Conservation (phyloP, 1,284 basidiomycete species). For the Moesziomyces sp. region DNA sequence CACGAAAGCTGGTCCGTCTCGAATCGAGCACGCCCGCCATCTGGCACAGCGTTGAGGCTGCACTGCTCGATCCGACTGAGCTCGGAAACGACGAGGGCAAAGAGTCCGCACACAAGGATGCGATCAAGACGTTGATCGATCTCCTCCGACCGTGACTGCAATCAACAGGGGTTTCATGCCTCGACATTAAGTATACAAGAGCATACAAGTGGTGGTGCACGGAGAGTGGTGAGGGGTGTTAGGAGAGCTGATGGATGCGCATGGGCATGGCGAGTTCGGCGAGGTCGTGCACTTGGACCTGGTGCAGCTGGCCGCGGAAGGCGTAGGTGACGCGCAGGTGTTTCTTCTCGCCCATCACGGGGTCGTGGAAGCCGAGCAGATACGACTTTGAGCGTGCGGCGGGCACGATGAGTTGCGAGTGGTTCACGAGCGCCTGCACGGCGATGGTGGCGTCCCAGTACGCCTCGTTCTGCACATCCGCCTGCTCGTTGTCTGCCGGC, state of each 20-base stretch:
- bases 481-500: background rate
- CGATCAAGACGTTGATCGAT: background rate
- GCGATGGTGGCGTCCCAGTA: constrained; percentile 81
- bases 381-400: constrained; percentile 76
- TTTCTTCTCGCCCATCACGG: constrained; percentile 77
- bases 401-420: constrained; percentile 82
- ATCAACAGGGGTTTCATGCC: too few relatives aligned
- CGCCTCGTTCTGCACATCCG: constrained; percentile 62
- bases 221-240: background rate
- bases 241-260: constrained; percentile 44
- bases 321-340: constrained; percentile 77
- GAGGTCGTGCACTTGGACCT: constrained; percentile 79
- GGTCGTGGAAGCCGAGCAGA: constrained; percentile 81
- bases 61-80: background rate
- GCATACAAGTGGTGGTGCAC: background rate
- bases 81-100: background rate
- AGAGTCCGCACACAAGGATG: background rate
- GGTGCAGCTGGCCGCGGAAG: constrained; percentile 80
- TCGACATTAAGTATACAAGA: too few relatives aligned
- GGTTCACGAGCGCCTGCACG: constrained; percentile 82
- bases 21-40: background rate
- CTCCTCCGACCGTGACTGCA: background rate
- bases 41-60: background rate
- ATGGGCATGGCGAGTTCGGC: constrained; percentile 80
- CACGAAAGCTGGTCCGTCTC: background rate